Evolutionary conservation across 2,329 filamentous ascomycete species (phyloP), one percentile per base, ranked within the genome.

Genomic region (Neonectria faginata): DNA sequence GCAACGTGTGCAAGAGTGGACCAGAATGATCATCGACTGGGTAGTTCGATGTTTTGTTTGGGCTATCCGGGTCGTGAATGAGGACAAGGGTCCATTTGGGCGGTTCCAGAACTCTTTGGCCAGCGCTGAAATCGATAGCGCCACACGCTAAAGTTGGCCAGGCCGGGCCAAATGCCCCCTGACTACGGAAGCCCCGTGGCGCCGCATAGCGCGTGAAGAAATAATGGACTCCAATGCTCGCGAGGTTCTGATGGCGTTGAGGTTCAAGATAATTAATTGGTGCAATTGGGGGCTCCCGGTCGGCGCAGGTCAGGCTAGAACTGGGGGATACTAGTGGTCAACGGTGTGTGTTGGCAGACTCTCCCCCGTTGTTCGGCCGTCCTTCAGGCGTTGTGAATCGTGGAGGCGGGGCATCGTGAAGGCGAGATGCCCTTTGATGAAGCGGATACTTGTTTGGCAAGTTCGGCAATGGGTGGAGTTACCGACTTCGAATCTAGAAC

Each of bases 71-170:
- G 9, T 14, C 6, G 48, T 14, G n/a, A 22, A 36, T 7, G n/a
- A n/a, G 6, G 29, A n/a, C 1, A 27, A 51, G n/a, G 48, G 18
- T 51, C 27, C 48, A 51, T 31, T 51, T 11, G 7, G 45, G 25
- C 25, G 52, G 33, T 52, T 62, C 60, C 11, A 54, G 60, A 57
- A 62, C 33, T 1, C 22, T 16, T 31, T 42, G 52, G 44, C 12
- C 16, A 33, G 33, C 25, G 41, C 47, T 36, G 22, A 31, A 25
- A 56, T 53, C 60, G 14, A 62, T 62, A 62, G 54, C 18, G 52
- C 31, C 42, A 25, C 29, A 45, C 60, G 39, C 60, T 58, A 51
- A 33, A 31, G 16, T 3, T 14, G 47, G 16, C 29, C 48, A 10
- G 29, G 16, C 10, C 10, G 11, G 25, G 25, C 45, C 18, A 42